phyloP scores from a whole-genome alignment of 2,329 filamentous ascomycete species.

The Cercospora janseana region DNA sequence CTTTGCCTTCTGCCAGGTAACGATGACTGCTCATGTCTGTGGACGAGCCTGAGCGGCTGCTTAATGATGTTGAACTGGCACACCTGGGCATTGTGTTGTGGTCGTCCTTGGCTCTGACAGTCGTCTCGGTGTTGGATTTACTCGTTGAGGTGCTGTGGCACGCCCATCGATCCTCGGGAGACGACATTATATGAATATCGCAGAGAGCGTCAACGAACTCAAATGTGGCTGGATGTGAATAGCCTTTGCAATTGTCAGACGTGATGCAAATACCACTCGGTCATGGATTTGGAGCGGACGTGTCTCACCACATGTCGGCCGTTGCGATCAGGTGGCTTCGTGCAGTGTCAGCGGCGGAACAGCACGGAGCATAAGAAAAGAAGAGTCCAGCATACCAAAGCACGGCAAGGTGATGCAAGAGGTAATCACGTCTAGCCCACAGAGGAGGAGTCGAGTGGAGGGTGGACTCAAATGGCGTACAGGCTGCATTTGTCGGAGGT shows the following conservation, averaged over 20 bases:
- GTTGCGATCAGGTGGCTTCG: background rate
- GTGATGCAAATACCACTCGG: background rate
- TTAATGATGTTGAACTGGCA: slow-evolving; percentile 15
- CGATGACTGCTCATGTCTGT: slow-evolving; percentile 18
- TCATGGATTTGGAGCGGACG: slow-evolving; percentile 8
- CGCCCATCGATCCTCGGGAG: slow-evolving; percentile 13
- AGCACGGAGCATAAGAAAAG: background rate
- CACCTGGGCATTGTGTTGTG: slow-evolving; percentile 10
- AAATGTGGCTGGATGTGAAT: background rate
- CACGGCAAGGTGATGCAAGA: slow-evolving; percentile 2
- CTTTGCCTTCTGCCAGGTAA: slow-evolving; percentile 27
- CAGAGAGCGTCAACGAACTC: background rate
- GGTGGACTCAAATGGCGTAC: background rate
- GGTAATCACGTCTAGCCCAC: background rate
- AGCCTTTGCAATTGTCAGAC: background rate
- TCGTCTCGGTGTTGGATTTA: background rate
- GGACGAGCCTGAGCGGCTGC: slow-evolving; percentile 18
- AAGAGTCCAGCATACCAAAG: background rate
- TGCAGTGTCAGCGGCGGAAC: background rate
- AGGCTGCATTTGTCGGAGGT: slow-evolving; percentile 1
- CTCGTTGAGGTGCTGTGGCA: slow-evolving; percentile 2
- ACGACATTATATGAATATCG: slow-evolving; percentile 17
- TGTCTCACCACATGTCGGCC: slow-evolving; percentile 7
- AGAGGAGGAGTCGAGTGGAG: background rate
- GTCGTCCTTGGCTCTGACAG: slow-evolving; percentile 1